Base-by-base conservation (phyloP, 345 rosid genomes). In the Toxicodendron radicans region DNA sequence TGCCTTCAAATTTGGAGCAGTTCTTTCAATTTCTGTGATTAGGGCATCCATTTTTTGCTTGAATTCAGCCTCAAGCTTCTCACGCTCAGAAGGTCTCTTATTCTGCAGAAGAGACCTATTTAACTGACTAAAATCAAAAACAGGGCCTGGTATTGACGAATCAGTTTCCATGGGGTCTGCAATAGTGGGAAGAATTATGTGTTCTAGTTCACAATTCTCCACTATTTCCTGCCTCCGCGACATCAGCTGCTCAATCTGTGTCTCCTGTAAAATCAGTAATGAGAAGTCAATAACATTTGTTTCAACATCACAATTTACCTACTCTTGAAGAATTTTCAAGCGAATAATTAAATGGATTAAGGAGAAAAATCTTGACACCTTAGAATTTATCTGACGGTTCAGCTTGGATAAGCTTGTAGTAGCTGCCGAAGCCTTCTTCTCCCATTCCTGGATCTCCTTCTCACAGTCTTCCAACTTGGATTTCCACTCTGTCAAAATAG, bases 1-100 rank as follows among this genome's bases (percentile, higher is more conserved):
- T 30, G 99, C 97, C 89, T 92, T 95, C 87, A 95, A 76, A 82
- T 93, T 91, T 33, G 98, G 99, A 71, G 98, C 97, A 49, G 93
- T 93, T 83, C 81, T 93, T 76, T 95, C 98, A 71, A 95, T 90
- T 79, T 93, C 98, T 35, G 90, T 84, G 58, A 73, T 63, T 57
- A 90, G 61, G 33, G 87, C 82, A 79, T 93, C 97, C 79, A 93
- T 87, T 76, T 89, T 93, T 70, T 89, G 92, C 79, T 86, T 89
- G 76, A 90, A 93, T 66, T 95, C 96, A 11, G 66, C 79, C 67
- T 90, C 99, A 75, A 85, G 61, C 74, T 91, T 95, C 77, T 91
- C 97, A 49, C 99, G 81, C 72, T 87, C 89, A 81, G 95, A 82
- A 76, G 91, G 79, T 75, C 92, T 82, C 84, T 76, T 84, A 48